A percentile compares a stretch with the other conserved stretches of the same genome.
Evolutionary conservation across 1,284 basidiomycete genomes (phyloP).

Genomic region (Xerocomus nothofagi): DNA sequence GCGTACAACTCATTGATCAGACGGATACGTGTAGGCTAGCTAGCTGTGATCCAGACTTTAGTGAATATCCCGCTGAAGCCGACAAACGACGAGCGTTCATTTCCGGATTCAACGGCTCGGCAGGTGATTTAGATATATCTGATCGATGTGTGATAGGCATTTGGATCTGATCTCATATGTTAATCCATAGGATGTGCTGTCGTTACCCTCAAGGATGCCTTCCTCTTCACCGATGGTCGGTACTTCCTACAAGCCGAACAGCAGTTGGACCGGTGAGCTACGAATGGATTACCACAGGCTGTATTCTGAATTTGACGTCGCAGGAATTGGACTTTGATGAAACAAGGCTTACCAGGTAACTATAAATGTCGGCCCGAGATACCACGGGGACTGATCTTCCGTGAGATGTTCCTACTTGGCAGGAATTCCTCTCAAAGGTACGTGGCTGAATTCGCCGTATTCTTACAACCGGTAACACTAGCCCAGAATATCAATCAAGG

Average conservation of each 20-base stretch:
- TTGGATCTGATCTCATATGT: conserved; percentile 3
- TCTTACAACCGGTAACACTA: background rate
- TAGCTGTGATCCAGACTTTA: conserved; percentile 61
- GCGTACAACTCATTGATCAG: conserved; percentile 33
- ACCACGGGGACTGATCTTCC: conserved; percentile 9
- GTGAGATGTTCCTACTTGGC: conserved; percentile 87
- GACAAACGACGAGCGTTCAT: conserved; percentile 87
- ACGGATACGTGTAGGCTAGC: background rate
- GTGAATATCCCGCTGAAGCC: conserved; percentile 85
- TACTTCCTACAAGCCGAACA: conserved; percentile 93
- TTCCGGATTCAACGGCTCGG: conserved; percentile 92
- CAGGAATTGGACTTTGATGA: conserved; percentile 93
- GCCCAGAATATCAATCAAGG: conserved; percentile 59
- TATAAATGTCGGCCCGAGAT: background rate
- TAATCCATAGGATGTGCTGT: conserved; percentile 68
- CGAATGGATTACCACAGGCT: background rate
- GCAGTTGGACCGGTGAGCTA: conserved; percentile 75
- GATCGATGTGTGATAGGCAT: background rate
- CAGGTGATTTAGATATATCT: conserved; percentile 52
- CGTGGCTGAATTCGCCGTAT: background rate
- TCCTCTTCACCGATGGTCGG: conserved; percentile 89
- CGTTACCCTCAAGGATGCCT: conserved; percentile 72
- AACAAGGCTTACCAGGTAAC: conserved; percentile 76
- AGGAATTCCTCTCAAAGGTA: conserved; percentile 79
- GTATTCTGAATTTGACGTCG: background rate